Evolutionary conservation across 2,329 filamentous ascomycete genomes (phyloP).

Genomic region (Trichoderma citrinoviride): DNA sequence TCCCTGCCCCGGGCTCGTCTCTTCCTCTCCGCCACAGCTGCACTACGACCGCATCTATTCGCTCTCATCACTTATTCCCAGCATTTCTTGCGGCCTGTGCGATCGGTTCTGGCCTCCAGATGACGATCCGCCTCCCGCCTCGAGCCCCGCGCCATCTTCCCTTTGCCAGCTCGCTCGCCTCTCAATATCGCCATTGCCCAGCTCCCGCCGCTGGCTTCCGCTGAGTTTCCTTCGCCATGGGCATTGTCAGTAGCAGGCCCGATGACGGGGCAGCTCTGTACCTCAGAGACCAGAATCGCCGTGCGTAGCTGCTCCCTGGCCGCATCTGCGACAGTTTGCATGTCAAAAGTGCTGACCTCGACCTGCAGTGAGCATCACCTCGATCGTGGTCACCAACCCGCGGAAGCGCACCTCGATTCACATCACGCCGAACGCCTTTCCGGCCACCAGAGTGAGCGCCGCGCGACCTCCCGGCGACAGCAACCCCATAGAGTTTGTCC

Average conservation of each 20-base stretch:
- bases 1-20: background rate
- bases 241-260: conserved; percentile 83
- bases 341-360: conserved; percentile 23
- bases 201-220: conserved; percentile 5
- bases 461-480: conserved; percentile 72
- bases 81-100: conserved; percentile 22
- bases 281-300: conserved; percentile 85
- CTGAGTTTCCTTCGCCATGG: conserved; percentile 61
- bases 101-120: conserved; percentile 24
- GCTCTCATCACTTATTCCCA: conserved; percentile 24
- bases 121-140: conserved; percentile 28
- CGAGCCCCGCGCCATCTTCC: conserved; percentile 30
- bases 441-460: conserved; percentile 73
- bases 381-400: conserved; percentile 76
- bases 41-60: conserved; percentile 22
- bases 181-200: conserved; percentile 19
- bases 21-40: background rate
- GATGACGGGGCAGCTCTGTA: conserved; percentile 80
- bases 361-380: conserved; percentile 76
- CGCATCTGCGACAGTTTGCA: background rate
- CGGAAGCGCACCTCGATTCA: conserved; percentile 74
- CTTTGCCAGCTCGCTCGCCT: conserved; percentile 19
- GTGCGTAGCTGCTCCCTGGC: conserved; percentile 52
- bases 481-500: conserved; percentile 81
- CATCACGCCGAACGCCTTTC: conserved; percentile 81